Evolutionary conservation across 2,329 filamentous ascomycete genomes (phyloP), one percentile per base, ranked within the genome.

Genomic region (Stachybotrys elegans): DNA sequence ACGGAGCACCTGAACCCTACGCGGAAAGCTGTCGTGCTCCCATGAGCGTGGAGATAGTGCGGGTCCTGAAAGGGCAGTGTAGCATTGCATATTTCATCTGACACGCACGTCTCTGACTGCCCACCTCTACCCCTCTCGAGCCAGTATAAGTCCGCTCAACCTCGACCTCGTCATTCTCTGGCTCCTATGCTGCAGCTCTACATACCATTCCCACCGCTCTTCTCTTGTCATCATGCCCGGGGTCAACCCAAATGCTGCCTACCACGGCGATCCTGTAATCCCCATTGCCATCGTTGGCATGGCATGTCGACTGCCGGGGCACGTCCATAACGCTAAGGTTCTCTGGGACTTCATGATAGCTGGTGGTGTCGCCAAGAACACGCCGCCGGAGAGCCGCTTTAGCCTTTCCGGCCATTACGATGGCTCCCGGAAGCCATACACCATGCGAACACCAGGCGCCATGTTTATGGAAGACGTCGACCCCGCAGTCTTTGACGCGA

Each of bases 251-350:
- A 38, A 22, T 8, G 31, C n/a, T 8, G n/a, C 22, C 21, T 20
- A 22, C 19, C 38, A 21, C 36, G 22, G 13, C 31, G 34, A 27
- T 6, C 22, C 43, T 45, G 43, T 36, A 34, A 17, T 19, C 4
- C 58, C 53, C 17, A 61, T 73, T 20, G 71, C 70, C 20, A 58
- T 74, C 13, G 55, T 74, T 9, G 69, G 70, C 21, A 57, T 65
- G 6, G 66, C 60, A 3, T 72, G 68, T 51, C 62, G 70, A 1
- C 63, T 72, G 3, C 67, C 70, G 0, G 69, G 69, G 0, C 52
- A 53, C 27, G 58, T 58, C 27, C 55, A 50, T 23, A 57, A 56
- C 3, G 64, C 66, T 2, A 46, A 52, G 2, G 56, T 57, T 34
- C 54, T 70, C 2, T 71, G 69, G 67, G 51, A 66, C 3, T 61